Percentiles rank a stretch among this genome's conserved stretches.
Conservation (phyloP, 495 filamentous ascomycete species). For the Bryoglossum gracile region DNA sequence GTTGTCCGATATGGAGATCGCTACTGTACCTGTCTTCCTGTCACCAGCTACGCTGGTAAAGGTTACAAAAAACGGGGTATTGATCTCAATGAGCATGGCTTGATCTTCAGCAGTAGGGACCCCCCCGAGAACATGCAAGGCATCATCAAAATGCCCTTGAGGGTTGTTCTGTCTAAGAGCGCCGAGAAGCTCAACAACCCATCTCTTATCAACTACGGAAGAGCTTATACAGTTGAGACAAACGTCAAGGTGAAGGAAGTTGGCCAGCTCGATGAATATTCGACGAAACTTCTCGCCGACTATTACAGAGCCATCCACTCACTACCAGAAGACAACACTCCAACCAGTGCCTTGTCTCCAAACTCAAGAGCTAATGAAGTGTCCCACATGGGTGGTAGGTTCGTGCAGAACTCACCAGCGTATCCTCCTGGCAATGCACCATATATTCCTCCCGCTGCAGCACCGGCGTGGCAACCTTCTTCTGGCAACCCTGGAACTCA, state of each 20-base stretch:
- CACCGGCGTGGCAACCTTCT: not conserved
- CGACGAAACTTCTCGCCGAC: not conserved
- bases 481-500: not conserved
- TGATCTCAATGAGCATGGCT: not conserved
- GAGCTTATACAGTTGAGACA: conserved; percentile 2
- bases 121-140: not conserved
- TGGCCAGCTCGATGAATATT: not conserved
- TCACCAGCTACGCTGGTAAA: conserved; percentile 1
- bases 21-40: not conserved
- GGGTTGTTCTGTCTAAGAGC: not conserved
- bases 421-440: too few species aligned
- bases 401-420: not conserved
- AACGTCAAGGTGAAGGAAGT: conserved; percentile 7
- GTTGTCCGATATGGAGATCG: not conserved
- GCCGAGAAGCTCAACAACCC: not conserved
- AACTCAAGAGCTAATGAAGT: not conserved
- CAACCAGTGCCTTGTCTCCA: not conserved
- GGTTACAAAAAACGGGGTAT: not conserved
- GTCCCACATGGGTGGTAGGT: not conserved
- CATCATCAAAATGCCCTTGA: not conserved
- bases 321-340: not conserved
- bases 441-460: too few species aligned
- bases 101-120: conserved; percentile 1
- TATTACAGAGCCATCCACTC: not conserved
- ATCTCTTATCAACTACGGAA: not conserved